These are phyloP conservation scores for Raffaelea deltoideospora DNA, from an alignment of 2,329 filamentous ascomycete species.

Conservation along the genomic window DNA sequence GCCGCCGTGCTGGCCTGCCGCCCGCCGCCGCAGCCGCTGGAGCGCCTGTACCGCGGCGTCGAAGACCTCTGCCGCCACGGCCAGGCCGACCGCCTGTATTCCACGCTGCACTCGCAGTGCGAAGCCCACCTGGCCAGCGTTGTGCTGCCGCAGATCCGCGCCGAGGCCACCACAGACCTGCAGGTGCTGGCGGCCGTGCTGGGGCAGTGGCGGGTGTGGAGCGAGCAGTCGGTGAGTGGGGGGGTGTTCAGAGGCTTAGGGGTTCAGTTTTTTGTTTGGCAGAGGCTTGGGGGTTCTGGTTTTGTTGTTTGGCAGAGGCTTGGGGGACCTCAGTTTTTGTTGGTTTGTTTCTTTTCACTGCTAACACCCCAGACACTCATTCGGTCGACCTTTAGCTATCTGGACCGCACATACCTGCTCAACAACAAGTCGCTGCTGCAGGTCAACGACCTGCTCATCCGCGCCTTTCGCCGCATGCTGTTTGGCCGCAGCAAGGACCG, in stretches of 20 bases:
- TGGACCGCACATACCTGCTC: slow-evolving; percentile 80
- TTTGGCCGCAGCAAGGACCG: slow-evolving; percentile 19
- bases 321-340: no score
- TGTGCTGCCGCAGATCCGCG: slow-evolving; percentile 40
- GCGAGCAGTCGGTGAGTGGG: slow-evolving; percentile 54
- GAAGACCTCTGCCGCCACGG: slow-evolving; percentile 82
- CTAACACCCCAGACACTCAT: slow-evolving; percentile 45
- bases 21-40: slow-evolving; percentile 57
- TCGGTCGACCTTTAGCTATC: slow-evolving; percentile 81
- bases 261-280: no score
- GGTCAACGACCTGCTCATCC: slow-evolving; percentile 68
- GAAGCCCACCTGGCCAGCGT: slow-evolving; percentile 49
- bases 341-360: background rate
- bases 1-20: slow-evolving; percentile 53
- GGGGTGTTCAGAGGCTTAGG: no score
- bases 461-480: slow-evolving; percentile 52
- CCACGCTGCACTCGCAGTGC: slow-evolving; percentile 49
- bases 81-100: slow-evolving; percentile 51
- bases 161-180: slow-evolving; percentile 37
- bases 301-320: no score
- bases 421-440: slow-evolving; percentile 53
- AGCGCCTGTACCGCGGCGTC: slow-evolving; percentile 77
- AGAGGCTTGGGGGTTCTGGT: no score
- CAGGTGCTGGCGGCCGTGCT: slow-evolving; percentile 44
- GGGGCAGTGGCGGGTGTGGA: slow-evolving; percentile 62